These are phyloP conservation scores for Geoglossum glabrum DNA, from an alignment of 495 filamentous ascomycete genomes.

Conservation along the genomic window DNA sequence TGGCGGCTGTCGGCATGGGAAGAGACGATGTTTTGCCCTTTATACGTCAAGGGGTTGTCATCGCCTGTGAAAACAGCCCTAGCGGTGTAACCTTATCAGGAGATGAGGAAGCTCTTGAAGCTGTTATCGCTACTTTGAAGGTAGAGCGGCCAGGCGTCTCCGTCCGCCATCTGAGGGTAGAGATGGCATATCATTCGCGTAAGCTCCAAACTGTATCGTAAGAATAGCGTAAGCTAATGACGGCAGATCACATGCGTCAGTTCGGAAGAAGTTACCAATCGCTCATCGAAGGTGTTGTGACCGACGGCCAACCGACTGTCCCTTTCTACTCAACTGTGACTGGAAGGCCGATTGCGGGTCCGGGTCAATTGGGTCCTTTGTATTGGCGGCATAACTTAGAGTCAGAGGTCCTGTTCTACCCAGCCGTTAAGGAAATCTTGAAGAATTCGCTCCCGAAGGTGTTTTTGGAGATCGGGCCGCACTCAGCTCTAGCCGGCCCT, in stretches of 20 bases:
- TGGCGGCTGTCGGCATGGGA: not conserved
- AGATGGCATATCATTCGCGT: not conserved
- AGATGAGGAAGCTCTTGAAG: conserved; percentile 8
- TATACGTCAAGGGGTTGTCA: not conserved
- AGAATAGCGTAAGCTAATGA: no score
- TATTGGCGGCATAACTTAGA: no score
- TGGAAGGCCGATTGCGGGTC: no score
- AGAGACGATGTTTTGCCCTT: not conserved
- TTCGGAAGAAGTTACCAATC: conserved; percentile 19
- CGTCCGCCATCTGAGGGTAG: conserved; percentile 12
- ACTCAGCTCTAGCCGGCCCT: conserved; percentile 21
- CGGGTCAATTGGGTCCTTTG: no score
- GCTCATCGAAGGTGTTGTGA: conserved; percentile 12
- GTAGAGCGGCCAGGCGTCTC: not conserved
- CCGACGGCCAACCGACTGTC: no score
- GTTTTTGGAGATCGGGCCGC: conserved; percentile 29
- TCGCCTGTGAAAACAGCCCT: conserved; percentile 33
- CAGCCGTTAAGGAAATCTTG: conserved; percentile 7
- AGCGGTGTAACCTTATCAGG: conserved; percentile 30
- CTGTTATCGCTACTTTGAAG: not conserved
- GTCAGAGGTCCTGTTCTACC: conserved; percentile 15
- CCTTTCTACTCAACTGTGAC: no score
- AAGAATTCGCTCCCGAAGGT: conserved; percentile 8
- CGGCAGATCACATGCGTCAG: not conserved
- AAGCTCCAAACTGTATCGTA: no score